Evolutionary conservation across 1,284 basidiomycete species (phyloP).

Genomic region (Ustilago cynodontis): DNA sequence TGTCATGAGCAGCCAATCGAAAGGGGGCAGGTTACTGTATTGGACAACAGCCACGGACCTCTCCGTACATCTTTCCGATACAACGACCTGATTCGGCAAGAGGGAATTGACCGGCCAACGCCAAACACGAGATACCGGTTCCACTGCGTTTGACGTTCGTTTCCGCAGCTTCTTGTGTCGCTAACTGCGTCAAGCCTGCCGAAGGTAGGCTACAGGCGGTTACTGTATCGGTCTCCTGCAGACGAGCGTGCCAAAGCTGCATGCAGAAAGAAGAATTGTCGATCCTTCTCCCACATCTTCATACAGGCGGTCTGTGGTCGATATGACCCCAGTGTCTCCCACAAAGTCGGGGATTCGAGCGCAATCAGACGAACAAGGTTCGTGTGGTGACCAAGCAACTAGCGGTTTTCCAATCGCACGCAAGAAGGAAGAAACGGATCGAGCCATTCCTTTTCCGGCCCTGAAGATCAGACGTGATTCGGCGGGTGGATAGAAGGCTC

Average conservation of each 20-base stretch:
- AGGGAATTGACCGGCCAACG: no score
- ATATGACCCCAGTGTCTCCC: background rate
- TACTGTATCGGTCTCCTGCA: constrained; percentile 4
- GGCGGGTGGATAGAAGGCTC: background rate
- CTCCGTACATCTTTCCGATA: no score
- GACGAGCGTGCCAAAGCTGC: background rate
- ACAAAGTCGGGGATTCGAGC: no score
- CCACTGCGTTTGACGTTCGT: background rate
- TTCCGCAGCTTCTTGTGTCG: no score
- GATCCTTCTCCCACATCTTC: background rate
- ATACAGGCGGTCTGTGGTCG: background rate
- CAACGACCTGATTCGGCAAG: no score
- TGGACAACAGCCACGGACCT: no score
- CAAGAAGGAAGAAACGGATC: no score
- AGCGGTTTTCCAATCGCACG: no score
- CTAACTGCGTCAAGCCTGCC: background rate
- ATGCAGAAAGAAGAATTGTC: background rate
- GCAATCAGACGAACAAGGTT: no score
- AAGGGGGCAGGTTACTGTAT: background rate
- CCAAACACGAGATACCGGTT: background rate
- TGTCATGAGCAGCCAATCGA: constrained; percentile 8
- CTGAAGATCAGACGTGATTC: background rate
- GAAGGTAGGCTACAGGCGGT: background rate
- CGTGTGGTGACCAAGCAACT: no score
- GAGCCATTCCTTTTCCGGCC: no score